Conservation (phyloP, 2,329 filamentous ascomycete species). For the Pestalotiopsis sp. region DNA sequence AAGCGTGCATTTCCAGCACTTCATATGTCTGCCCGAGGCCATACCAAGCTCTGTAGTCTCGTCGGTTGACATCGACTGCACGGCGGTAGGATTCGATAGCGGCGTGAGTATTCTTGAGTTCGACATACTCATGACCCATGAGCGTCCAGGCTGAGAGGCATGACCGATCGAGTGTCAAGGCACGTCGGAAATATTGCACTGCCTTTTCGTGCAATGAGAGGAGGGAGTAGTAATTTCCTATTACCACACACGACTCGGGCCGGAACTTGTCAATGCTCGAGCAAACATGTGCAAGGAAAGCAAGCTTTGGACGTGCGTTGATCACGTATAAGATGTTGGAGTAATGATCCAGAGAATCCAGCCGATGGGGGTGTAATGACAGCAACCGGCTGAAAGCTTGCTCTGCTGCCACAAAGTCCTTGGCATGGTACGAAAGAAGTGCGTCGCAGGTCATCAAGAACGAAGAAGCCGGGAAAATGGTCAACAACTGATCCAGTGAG, state of each 20-base stretch:
- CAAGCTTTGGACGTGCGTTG: slow-evolving; percentile 82
- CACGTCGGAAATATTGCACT: slow-evolving; percentile 95
- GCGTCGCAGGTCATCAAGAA: slow-evolving; percentile 92
- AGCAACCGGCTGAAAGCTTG: slow-evolving; percentile 77
- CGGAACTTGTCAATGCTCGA: slow-evolving; percentile 93
- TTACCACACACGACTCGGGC: slow-evolving; percentile 93
- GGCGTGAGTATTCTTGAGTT: slow-evolving; percentile 97
- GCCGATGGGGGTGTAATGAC: slow-evolving; percentile 71
- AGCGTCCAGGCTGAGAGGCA: slow-evolving; percentile 97
- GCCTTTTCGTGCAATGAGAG: slow-evolving; percentile 97
- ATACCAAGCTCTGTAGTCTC: slow-evolving; percentile 98
- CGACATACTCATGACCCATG: slow-evolving; percentile 98
- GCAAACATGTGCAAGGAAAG: slow-evolving; percentile 89
- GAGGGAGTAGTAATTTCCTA: slow-evolving; percentile 96
- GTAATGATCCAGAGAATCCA: slow-evolving; percentile 93
- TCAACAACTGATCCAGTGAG: slow-evolving; percentile 75
- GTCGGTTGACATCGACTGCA: slow-evolving; percentile 92
- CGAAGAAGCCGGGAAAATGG: slow-evolving; percentile 83
- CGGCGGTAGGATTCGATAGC: slow-evolving; percentile 96
- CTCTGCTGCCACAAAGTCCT: slow-evolving; percentile 72
- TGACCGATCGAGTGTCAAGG: slow-evolving; percentile 83
- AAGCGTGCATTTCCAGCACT: slow-evolving; percentile 96
- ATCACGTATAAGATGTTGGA: slow-evolving; percentile 98
- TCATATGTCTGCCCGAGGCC: slow-evolving; percentile 96
- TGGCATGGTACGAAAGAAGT: slow-evolving; percentile 86